Conservation (phyloP, 495 filamentous ascomycete genomes). For the Articulospora tetracladia region DNA sequence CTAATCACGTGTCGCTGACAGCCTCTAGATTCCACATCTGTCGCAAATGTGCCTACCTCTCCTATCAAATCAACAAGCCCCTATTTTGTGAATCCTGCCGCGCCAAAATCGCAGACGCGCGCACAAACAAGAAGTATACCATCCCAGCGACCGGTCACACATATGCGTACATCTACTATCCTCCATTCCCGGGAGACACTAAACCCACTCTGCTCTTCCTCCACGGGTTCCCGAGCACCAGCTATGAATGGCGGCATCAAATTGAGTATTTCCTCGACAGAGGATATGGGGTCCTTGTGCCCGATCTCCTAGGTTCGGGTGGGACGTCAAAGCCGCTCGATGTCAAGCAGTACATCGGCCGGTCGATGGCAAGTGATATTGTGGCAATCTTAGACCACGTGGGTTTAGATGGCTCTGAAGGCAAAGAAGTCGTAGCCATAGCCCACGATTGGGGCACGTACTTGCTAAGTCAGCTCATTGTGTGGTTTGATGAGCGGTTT, state of each 20-base stretch:
- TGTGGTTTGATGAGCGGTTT: slow-evolving; percentile 12
- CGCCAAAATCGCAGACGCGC: not conserved
- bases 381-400: slow-evolving; percentile 31
- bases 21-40: too few relatives aligned
- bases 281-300: slow-evolving; percentile 43
- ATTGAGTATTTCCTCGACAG: slow-evolving; percentile 28
- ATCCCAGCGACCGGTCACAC: slow-evolving; percentile 7
- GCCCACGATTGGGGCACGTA: slow-evolving; percentile 30
- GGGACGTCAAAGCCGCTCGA: slow-evolving; percentile 36
- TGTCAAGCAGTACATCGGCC: slow-evolving; percentile 29
- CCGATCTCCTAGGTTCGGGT: slow-evolving; percentile 48
- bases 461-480: slow-evolving; percentile 11
- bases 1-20: too few relatives aligned
- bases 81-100: not conserved
- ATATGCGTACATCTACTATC: slow-evolving; percentile 17
- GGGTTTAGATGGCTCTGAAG: not conserved
- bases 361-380: slow-evolving; percentile 35
- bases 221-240: slow-evolving; percentile 41
- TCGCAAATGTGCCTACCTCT: not conserved
- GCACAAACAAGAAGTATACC: slow-evolving; percentile 9
- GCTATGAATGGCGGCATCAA: slow-evolving; percentile 42
- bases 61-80: not conserved
- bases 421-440: slow-evolving; percentile 23
- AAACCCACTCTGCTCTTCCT: slow-evolving; percentile 38
- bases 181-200: not conserved